phyloP scores from a whole-genome alignment of 176 grass and related monocot species.

The Coix lacrymajobi region DNA sequence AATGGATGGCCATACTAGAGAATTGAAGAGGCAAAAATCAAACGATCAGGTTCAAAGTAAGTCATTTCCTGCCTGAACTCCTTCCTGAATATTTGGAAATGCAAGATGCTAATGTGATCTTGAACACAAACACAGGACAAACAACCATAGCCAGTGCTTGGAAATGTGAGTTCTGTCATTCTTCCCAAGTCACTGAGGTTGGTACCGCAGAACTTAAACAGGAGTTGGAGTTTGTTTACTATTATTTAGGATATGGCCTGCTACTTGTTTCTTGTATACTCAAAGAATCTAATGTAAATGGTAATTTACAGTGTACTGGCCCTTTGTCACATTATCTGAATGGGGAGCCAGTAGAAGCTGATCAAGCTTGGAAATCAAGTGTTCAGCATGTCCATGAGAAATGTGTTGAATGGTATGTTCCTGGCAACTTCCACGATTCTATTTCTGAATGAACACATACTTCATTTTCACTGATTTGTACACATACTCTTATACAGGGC shows the following conservation, averaged over 20 bases:
- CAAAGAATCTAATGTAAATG: conserved; percentile 8
- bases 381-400: conserved; percentile 85
- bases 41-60: conserved; percentile 35
- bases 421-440: background rate
- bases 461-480: background rate
- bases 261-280: background rate
- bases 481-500: conserved; percentile 44
- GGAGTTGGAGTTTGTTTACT: conserved; percentile 4
- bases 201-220: background rate
- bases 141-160: conserved; percentile 10
- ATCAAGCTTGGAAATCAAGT: conserved; percentile 59
- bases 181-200: conserved; percentile 54
- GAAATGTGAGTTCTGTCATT: conserved; percentile 79
- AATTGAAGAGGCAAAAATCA: conserved; percentile 68
- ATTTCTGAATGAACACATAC: background rate
- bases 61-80: background rate
- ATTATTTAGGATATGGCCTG: background rate
- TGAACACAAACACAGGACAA: conserved; percentile 32
- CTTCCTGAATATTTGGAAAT: background rate
- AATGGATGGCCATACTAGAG: conserved; percentile 32
- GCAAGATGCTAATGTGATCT: background rate
- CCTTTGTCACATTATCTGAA: conserved; percentile 65
- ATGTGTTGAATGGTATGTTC: conserved; percentile 88
- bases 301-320: conserved; percentile 56
- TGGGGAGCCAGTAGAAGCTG: conserved; percentile 45